Conservation (phyloP, 2,329 filamentous ascomycete species). For the Aspergillus ochraceoroseus region DNA sequence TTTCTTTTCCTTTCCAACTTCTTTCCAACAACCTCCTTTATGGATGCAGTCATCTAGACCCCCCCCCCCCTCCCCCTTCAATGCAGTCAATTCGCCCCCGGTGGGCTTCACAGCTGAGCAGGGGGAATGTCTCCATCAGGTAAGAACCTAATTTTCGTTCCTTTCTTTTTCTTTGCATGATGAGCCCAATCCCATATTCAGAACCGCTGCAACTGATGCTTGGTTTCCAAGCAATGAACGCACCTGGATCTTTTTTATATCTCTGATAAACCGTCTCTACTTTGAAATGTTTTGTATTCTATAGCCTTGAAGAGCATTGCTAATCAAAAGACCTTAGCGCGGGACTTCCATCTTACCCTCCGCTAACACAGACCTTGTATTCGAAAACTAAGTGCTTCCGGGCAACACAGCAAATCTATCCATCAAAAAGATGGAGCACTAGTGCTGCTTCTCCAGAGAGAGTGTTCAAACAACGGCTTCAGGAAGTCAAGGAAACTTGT, state of each 20-base stretch:
- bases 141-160: slow-evolving; percentile 27
- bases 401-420: slow-evolving; percentile 9
- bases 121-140: slow-evolving; percentile 31
- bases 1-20: slow-evolving; percentile 12
- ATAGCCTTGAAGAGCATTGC: slow-evolving; percentile 12
- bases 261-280: slow-evolving; percentile 17
- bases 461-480: slow-evolving; percentile 35
- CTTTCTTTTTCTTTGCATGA: slow-evolving; percentile 32
- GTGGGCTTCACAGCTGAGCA: slow-evolving; percentile 32
- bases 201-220: slow-evolving; percentile 67
- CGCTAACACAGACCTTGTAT: slow-evolving; percentile 5
- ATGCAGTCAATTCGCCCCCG: slow-evolving; percentile 41
- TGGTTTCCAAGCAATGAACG: slow-evolving; percentile 45
- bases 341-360: slow-evolving; percentile 21
- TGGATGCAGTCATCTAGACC: slow-evolving; percentile 16
- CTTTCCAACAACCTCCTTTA: no score
- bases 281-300: background rate
- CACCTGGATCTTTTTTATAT: slow-evolving; percentile 24
- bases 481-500: slow-evolving; percentile 35
- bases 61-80: slow-evolving; percentile 18
- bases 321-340: slow-evolving; percentile 26
- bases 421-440: slow-evolving; percentile 19
- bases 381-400: slow-evolving; percentile 7
- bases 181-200: slow-evolving; percentile 46
- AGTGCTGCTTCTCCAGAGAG: slow-evolving; percentile 31